Evolutionary conservation across 2,329 filamentous ascomycete genomes (phyloP).

Genomic region (Lasiodiplodia gonubiensis): DNA sequence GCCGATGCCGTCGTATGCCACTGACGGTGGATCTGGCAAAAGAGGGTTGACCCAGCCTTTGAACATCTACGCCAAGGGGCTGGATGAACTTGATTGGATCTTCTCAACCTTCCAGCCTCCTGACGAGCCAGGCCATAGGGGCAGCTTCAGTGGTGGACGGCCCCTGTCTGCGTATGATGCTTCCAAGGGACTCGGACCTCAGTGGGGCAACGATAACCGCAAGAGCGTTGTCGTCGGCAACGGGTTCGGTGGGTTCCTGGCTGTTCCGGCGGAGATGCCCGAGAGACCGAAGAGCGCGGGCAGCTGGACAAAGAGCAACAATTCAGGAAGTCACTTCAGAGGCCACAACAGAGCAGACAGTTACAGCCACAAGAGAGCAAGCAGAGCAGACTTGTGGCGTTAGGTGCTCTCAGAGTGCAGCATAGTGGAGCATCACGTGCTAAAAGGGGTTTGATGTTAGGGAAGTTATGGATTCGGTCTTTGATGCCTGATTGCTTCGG

Average conservation of each 20-base stretch:
- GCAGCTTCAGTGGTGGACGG: conserved; percentile 46
- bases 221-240: conserved; percentile 70
- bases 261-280: conserved; percentile 57
- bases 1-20: conserved; percentile 61
- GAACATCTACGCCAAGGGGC: conserved; percentile 69
- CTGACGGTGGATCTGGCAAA: conserved; percentile 36
- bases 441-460: not conserved
- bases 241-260: conserved; percentile 69
- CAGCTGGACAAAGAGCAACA: conserved; percentile 29
- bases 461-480: not conserved
- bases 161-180: conserved; percentile 54
- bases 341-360: conserved; percentile 14
- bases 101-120: conserved; percentile 64
- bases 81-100: conserved; percentile 71
- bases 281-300: conserved; percentile 45
- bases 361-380: conserved; percentile 18
- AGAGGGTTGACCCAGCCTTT: conserved; percentile 55
- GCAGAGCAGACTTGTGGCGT: conserved; percentile 29
- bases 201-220: conserved; percentile 65
- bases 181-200: conserved; percentile 56
- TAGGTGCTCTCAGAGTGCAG: conserved; percentile 6
- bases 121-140: conserved; percentile 51
- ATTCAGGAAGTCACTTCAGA: not conserved
- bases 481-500: conserved; percentile 22
- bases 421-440: not conserved